A percentile compares a stretch with the other conserved stretches of the same genome.
phyloP scores from a whole-genome alignment of 352 stramenopile species.

The Pythium sp. region DNA sequence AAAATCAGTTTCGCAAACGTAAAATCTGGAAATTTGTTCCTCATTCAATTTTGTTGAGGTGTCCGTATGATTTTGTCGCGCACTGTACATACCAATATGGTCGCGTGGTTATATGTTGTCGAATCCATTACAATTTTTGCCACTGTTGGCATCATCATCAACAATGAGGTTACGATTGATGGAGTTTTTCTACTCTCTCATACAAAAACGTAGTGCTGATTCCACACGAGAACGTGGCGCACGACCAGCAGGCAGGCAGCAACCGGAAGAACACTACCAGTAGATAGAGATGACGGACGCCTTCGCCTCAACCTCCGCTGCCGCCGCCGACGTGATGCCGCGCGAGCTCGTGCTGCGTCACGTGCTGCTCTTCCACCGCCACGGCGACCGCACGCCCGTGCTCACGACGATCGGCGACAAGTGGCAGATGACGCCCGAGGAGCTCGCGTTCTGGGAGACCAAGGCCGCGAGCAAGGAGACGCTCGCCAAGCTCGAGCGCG shows the following conservation, averaged over 20 bases:
- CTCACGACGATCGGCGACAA: slow-evolving; percentile 55
- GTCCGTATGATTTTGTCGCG: too few relatives aligned
- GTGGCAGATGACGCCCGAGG: slow-evolving; percentile 45
- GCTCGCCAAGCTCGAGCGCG: slow-evolving; percentile 40
- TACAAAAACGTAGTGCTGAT: too few relatives aligned
- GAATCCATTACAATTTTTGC: background rate
- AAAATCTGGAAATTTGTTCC: too few relatives aligned
- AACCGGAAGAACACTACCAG: background rate
- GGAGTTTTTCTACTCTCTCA: background rate
- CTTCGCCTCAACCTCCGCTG: background rate
- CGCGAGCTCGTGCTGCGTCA: slow-evolving; percentile 53
- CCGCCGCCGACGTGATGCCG: background rate
- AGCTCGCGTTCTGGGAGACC: slow-evolving; percentile 61
- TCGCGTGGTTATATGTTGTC: background rate
- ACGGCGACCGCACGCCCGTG: slow-evolving; percentile 77
- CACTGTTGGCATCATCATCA: background rate
- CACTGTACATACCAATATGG: background rate
- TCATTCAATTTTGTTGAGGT: too few relatives aligned
- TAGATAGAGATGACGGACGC: background rate
- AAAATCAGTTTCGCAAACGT: too few relatives aligned
- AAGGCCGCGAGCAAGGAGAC: slow-evolving; percentile 54
- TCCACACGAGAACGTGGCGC: background rate
- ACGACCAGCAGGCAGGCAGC: background rate
- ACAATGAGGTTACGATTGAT: background rate
- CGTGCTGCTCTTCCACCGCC: slow-evolving; percentile 78